Evolutionary conservation across 2,329 filamentous ascomycete species (phyloP).

Genomic region (Triangularia setosa): DNA sequence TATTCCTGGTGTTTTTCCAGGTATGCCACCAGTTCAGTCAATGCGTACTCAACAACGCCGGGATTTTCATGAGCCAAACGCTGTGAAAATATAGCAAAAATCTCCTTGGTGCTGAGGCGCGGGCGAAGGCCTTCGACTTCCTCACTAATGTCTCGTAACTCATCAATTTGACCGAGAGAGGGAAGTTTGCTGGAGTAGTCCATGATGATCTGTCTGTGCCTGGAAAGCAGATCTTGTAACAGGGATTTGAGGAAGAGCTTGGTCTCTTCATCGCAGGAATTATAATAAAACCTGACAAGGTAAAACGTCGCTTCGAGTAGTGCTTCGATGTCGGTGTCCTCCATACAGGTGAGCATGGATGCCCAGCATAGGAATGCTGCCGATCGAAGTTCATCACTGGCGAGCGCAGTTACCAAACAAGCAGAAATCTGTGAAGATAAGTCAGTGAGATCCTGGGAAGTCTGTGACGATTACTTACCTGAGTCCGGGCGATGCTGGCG

Average conservation of each 20-base stretch:
- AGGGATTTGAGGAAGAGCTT: conserved; percentile 58
- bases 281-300: conserved; percentile 80
- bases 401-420: conserved; percentile 81
- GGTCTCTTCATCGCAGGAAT: conserved; percentile 56
- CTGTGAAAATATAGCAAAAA: conserved; percentile 66
- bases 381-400: conserved; percentile 69
- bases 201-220: conserved; percentile 57
- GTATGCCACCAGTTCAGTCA: conserved; percentile 72
- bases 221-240: conserved; percentile 61
- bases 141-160: conserved; percentile 63
- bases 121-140: conserved; percentile 62
- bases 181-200: conserved; percentile 73
- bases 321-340: conserved; percentile 72
- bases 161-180: conserved; percentile 66
- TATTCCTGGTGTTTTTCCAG: conserved; percentile 70
- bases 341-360: conserved; percentile 69
- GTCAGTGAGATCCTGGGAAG: conserved; percentile 19
- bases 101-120: conserved; percentile 61
- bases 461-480: conserved; percentile 49
- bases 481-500: conserved; percentile 76
- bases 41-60: conserved; percentile 76
- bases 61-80: conserved; percentile 80
- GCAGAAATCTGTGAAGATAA: conserved; percentile 69
- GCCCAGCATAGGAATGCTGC: conserved; percentile 82
- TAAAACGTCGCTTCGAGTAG: conserved; percentile 88